A percentile compares a stretch with the other conserved stretches of the same genome.
Evolutionary conservation across 2,329 filamentous ascomycete species (phyloP).

Genomic region (Saccharata proteae): DNA sequence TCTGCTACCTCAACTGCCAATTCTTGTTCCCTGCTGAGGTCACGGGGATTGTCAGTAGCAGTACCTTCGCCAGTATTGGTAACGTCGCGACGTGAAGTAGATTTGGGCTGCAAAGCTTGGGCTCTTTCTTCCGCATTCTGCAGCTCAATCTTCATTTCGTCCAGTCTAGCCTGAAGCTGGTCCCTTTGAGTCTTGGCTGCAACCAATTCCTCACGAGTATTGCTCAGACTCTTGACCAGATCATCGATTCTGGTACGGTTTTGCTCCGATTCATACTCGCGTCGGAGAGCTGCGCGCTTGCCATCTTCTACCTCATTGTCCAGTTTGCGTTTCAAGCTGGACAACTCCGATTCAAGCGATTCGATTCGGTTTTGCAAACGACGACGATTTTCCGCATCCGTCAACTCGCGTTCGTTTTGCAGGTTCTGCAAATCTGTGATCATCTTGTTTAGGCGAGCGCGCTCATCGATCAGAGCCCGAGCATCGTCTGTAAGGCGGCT

Average conservation of each 20-base stretch:
- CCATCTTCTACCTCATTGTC: conserved; percentile 71
- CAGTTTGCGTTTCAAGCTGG: conserved; percentile 68
- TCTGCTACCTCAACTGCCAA: conserved; percentile 74
- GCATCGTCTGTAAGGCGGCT: conserved; percentile 80
- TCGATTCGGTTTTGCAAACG: conserved; percentile 71
- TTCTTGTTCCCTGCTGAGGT: conserved; percentile 61
- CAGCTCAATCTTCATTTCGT: conserved; percentile 79
- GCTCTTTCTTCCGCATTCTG: conserved; percentile 81
- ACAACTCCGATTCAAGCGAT: conserved; percentile 65
- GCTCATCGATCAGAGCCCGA: conserved; percentile 71
- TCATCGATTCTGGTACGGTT: conserved; percentile 88
- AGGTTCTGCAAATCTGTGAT: conserved; percentile 77
- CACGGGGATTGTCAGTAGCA: conserved; percentile 41
- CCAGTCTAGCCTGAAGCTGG: conserved; percentile 76
- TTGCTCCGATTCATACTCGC: conserved; percentile 83
- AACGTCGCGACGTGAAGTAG: conserved; percentile 47
- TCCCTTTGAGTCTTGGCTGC: conserved; percentile 78
- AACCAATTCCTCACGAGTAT: conserved; percentile 76
- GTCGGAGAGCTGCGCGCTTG: conserved; percentile 70
- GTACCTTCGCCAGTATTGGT: conserved; percentile 30
- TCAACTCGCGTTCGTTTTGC: conserved; percentile 80
- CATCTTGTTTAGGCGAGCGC: conserved; percentile 68
- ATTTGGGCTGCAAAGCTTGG: conserved; percentile 68
- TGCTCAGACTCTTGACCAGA: conserved; percentile 64
- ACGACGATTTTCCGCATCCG: conserved; percentile 69